Conservation (phyloP, 2,329 filamentous ascomycete genomes). For the Botryotinia globosa region DNA sequence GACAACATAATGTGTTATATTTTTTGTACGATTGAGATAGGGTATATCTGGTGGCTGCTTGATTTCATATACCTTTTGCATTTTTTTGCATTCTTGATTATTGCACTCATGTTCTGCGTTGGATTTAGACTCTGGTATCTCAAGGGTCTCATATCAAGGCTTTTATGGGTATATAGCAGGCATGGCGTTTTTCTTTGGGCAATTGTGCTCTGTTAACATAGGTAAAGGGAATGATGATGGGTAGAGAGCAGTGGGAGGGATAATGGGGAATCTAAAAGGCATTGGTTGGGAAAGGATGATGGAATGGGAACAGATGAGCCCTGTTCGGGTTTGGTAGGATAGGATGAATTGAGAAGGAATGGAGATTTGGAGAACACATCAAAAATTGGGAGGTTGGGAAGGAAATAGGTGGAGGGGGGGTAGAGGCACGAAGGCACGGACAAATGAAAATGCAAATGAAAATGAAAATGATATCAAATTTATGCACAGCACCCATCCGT, state of each 20-base stretch:
- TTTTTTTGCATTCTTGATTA: background rate
- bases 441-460: background rate
- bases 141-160: background rate
- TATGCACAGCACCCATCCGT: background rate
- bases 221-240: background rate
- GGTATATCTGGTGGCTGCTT: background rate
- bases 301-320: background rate
- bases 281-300: background rate
- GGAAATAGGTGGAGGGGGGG: background rate
- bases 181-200: background rate
- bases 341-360: background rate
- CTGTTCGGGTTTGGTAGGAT: background rate
- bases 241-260: background rate
- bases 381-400: background rate
- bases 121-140: background rate
- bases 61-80: conserved; percentile 1
- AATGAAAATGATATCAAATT: background rate
- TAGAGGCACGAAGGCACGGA: background rate
- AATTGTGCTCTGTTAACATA: background rate
- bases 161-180: background rate
- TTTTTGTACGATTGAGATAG: conserved; percentile 12
- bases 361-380: background rate
- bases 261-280: background rate
- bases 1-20: conserved; percentile 2
- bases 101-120: conserved; percentile 3